These are phyloP conservation scores for Ceratocystis destructans DNA, from an alignment of 2,329 filamentous ascomycete species.

Conservation along the genomic window DNA sequence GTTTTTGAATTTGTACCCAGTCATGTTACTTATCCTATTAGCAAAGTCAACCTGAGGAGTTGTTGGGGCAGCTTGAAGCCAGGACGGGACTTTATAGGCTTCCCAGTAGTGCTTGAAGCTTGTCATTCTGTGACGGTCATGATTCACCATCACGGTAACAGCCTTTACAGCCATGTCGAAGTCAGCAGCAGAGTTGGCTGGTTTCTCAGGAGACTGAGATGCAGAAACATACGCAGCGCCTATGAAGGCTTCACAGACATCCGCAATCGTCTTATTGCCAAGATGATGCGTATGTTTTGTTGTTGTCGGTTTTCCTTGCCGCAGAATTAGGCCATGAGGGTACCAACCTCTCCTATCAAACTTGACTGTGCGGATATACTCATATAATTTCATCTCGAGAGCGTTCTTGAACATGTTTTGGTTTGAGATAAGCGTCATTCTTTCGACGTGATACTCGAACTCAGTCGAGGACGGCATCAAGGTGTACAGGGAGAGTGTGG, in stretches of 20 bases:
- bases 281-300: conserved; percentile 45
- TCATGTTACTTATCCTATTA: conserved; percentile 43
- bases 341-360: conserved; percentile 86
- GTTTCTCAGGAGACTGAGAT: conserved; percentile 31
- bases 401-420: conserved; percentile 73
- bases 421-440: conserved; percentile 88
- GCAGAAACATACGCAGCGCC: conserved; percentile 59
- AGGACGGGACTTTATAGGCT: conserved; percentile 54
- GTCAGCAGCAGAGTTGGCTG: conserved; percentile 20
- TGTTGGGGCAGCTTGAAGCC: conserved; percentile 49
- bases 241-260: conserved; percentile 89
- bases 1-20: conserved; percentile 53
- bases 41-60: conserved; percentile 57
- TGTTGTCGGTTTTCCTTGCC: conserved; percentile 52
- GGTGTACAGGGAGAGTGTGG: conserved; percentile 73
- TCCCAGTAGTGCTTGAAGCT: conserved; percentile 60
- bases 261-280: conserved; percentile 80
- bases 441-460: conserved; percentile 74
- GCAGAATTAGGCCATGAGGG: conserved; percentile 60
- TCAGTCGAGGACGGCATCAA: conserved; percentile 66
- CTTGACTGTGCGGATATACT: conserved; percentile 67
- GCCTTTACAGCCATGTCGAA: conserved; percentile 48
- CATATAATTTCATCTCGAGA: conserved; percentile 47
- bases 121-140: conserved; percentile 53
- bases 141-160: conserved; percentile 57